Percentiles rank a stretch among this genome's conserved stretches.
phyloP scores from a whole-genome alignment of 371 early-diverging fungal genomes.

The Amoeboradix gromovi region DNA sequence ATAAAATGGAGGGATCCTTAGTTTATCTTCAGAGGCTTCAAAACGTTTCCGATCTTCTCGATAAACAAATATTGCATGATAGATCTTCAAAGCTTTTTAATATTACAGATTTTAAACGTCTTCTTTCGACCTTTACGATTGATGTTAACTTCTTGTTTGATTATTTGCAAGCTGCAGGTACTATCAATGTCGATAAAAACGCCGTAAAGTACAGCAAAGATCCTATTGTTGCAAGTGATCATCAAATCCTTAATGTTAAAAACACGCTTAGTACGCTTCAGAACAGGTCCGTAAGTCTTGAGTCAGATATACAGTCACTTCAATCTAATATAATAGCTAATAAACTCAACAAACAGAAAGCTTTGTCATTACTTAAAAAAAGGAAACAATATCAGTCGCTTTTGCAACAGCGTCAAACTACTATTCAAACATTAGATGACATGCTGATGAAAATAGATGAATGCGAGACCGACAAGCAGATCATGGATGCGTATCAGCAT shows the following conservation, averaged over 20 bases:
- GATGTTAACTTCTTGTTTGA: background rate
- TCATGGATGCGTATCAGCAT: background rate
- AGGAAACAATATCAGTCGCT: background rate
- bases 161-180: background rate
- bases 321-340: background rate
- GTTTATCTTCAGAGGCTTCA: background rate
- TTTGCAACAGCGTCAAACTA: background rate
- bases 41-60: too few species aligned
- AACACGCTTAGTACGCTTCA: background rate
- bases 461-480: background rate
- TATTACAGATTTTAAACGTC: background rate
- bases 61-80: background rate
- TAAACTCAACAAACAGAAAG: background rate
- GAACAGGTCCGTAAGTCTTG: background rate
- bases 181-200: background rate
- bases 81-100: background rate
- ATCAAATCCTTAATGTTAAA: background rate
- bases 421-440: background rate
- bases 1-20: background rate
- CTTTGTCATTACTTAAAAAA: background rate
- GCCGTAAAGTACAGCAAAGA: background rate
- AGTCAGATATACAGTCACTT: background rate
- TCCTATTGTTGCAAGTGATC: background rate
- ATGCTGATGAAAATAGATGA: background rate
- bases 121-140: background rate